Evolutionary conservation across 2,329 filamentous ascomycete genomes (phyloP), one percentile per base, ranked within the genome.

Genomic region (Zasmidium angulare): DNA sequence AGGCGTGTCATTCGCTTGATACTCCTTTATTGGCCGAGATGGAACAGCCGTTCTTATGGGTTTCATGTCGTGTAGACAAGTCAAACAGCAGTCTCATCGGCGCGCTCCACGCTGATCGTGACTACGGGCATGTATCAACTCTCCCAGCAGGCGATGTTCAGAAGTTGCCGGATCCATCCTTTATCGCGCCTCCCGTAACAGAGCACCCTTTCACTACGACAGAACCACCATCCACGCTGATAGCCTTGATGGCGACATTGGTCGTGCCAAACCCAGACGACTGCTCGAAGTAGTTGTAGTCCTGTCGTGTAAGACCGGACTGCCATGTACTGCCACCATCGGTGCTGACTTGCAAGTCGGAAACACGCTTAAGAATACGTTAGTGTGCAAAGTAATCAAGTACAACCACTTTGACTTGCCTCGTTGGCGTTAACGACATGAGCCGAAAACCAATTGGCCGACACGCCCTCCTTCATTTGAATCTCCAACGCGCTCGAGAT

Each of bases 341-440:
- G 1, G 64, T 65, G 50, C 60, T 63, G 50, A 63, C 56, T 36
- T 65, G 53, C 49, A 66, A 21, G 20, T 56, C 53, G 46, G 60
- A 59, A 17, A 60, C 52, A 20, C 63, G 58, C 64, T 66, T 48
- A 20, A 10, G 14, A 17, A 21, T 11, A 10, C 31, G 53, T 64
- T 6, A 61, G 59, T 40, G 10, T 14, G 3, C 2, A 10, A 20
- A 36, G 47, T 1, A 24, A 29, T n/a, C 11, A 11, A 14, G 6
- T 6, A 11, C 4, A 29, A 11, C 26, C 26, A 11, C 10, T 9
- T 23, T 53, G 17, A 23, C 23, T 57, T 50, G 63, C 65, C 59
- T 66, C 60, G 70, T 86, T 86, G 67, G 82, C 75, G 73, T 88
- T 88, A 67, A 86, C 78, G 47, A 88, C 85, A 71, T 89, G 86